Base-by-base conservation (phyloP, 768 basidiomycete genomes). In the Xerocomellus intermedius region DNA sequence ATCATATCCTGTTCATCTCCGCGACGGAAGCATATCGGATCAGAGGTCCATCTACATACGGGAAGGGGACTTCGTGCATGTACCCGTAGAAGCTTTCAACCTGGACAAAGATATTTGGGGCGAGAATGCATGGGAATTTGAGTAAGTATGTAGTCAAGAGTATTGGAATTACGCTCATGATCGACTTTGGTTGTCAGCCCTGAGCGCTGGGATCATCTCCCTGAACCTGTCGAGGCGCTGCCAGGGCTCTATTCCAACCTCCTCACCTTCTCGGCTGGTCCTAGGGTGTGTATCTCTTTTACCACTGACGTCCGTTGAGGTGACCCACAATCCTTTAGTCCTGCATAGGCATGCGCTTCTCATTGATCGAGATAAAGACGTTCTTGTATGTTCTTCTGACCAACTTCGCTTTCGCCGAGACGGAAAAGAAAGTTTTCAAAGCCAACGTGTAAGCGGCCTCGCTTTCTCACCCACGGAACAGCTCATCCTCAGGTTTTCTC, bases 261-360 rank as follows among this genome's bases (percentile, higher is more conserved):
- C 0, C 70, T 92, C 39, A 83, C 85, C 0, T 93, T 93, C 65
- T 92, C 90, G 13, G 84, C 86, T 19, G 91, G 91, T 19, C 90
- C 90, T 44, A 79, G 91, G 46, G 91, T 89, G 67, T 54, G 89
- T 76, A 10, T 39, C 7, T 45, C 14, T 30, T 36, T 24, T 30
- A 3, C 21, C 13, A 8, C 13, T 28, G 22, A 28, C n/a, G 19
- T 33, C 21, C 17, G 10, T 35, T 6, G 52, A 45, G 4, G 17
- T 49, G 52, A 64, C 46, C 16, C 5, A 16, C 8, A 1, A 19
- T n/a, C 17, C 5, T 36, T 55, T 48, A 93, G 91, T 87, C 89
- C 2, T 93, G 91, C 65, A 87, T 91, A 46, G 91, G 91, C 3
- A 77, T 88, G 74, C 82, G 85, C 22, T 91, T 94, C 68, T 89